phyloP scores from a whole-genome alignment of 2,329 filamentous ascomycete species.

The Aspergillus flavus region DNA sequence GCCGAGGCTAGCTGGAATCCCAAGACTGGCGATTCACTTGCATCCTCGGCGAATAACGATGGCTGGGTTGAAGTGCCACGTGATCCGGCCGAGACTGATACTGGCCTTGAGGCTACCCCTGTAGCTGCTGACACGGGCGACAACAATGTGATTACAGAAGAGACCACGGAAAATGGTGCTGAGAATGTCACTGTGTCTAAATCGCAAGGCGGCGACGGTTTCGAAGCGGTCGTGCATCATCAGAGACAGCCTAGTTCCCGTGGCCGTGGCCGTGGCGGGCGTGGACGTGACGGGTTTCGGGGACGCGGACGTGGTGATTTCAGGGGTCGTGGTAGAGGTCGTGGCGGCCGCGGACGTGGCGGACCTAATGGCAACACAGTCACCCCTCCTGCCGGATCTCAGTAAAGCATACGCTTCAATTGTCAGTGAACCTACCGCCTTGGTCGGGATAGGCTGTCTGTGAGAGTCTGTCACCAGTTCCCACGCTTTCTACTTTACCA shows the following conservation, averaged over 20 bases:
- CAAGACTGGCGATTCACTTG: conserved; percentile 47
- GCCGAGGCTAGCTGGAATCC: conserved; percentile 61
- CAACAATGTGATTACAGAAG: conserved; percentile 55
- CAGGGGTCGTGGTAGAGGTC: conserved; percentile 37
- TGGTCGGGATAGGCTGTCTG: not conserved
- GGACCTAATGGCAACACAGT: conserved; percentile 30
- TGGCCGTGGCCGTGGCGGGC: conserved; percentile 38
- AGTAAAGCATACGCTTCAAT: conserved; percentile 11
- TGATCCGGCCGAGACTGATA: conserved; percentile 74
- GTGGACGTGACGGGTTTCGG: conserved; percentile 42
- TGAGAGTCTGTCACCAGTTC: not conserved
- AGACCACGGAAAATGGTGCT: conserved; percentile 72
- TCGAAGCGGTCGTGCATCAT: conserved; percentile 39
- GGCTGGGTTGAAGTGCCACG: conserved; percentile 76
- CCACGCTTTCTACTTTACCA: conserved; percentile 6
- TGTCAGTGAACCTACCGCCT: conserved; percentile 7
- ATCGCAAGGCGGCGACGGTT: conserved; percentile 35
- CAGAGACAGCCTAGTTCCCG: conserved; percentile 39
- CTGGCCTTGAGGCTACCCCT: conserved; percentile 63
- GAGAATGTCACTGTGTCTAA: conserved; percentile 69
- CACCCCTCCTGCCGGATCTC: conserved; percentile 22
- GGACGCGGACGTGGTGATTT: conserved; percentile 40
- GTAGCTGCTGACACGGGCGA: conserved; percentile 63
- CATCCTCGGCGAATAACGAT: conserved; percentile 58
- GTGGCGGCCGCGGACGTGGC: conserved; percentile 31